Evolutionary conservation across 768 basidiomycete species (phyloP).

Genomic region (Mrakia blollopis): DNA sequence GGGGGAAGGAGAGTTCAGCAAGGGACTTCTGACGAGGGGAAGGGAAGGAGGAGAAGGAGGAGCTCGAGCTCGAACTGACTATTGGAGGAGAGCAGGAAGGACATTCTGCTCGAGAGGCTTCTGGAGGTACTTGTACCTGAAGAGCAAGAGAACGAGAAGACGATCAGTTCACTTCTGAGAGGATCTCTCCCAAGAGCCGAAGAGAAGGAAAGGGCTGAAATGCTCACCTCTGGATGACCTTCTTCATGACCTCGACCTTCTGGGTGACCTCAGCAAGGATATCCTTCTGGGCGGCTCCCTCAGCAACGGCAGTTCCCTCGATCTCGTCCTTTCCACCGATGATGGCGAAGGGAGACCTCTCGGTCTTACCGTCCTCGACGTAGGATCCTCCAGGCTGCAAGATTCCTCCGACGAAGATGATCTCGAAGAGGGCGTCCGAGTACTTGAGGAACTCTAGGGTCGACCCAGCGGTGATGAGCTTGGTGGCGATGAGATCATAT

Average conservation of each 20-base stretch:
- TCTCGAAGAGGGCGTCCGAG: slow-evolving; percentile 92
- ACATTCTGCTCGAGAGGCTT: slow-evolving; percentile 84
- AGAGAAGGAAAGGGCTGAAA: background rate
- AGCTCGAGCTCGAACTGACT: slow-evolving; percentile 57
- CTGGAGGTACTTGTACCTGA: slow-evolving; percentile 97
- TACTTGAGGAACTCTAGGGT: slow-evolving; percentile 95
- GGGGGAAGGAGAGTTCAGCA: background rate
- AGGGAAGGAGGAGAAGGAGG: background rate
- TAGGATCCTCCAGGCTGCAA: slow-evolving; percentile 92
- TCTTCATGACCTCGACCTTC: slow-evolving; percentile 89
- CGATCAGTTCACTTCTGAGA: background rate
- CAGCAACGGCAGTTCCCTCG: slow-evolving; percentile 23
- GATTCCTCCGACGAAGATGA: slow-evolving; percentile 90
- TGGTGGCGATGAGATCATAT: slow-evolving; percentile 54
- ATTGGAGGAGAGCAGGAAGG: slow-evolving; percentile 69
- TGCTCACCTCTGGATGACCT: slow-evolving; percentile 82
- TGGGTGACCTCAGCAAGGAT: slow-evolving; percentile 63
- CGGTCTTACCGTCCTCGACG: slow-evolving; percentile 65
- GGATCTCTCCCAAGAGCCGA: too few species aligned
- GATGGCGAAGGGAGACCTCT: slow-evolving; percentile 80
- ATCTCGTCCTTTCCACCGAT: slow-evolving; percentile 62
- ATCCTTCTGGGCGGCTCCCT: slow-evolving; percentile 37
- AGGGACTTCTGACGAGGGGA: background rate
- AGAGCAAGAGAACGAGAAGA: background rate
- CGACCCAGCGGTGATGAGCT: slow-evolving; percentile 80